phyloP scores from a whole-genome alignment of 2,329 filamentous ascomycete genomes.

The Tolypocladium tropicale region DNA sequence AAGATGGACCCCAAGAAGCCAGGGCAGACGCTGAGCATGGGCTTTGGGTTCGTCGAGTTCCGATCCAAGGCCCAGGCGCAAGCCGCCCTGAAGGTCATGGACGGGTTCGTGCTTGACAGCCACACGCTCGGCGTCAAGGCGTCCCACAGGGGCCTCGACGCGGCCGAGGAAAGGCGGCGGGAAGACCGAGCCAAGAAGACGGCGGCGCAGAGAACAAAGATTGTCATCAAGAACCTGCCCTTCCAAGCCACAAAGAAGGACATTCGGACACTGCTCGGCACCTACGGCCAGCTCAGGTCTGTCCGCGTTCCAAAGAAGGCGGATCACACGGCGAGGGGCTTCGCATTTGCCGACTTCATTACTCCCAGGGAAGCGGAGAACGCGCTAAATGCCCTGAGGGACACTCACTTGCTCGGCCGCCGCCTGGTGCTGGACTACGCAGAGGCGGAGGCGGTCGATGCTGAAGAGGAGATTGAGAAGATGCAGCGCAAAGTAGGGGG shows the following conservation, averaged over 20 bases:
- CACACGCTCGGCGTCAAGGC: slow-evolving; percentile 78
- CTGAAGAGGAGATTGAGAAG: slow-evolving; percentile 91
- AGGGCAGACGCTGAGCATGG: slow-evolving; percentile 86
- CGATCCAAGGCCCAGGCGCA: slow-evolving; percentile 65
- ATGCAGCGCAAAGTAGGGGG: slow-evolving; percentile 94
- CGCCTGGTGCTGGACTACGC: slow-evolving; percentile 88
- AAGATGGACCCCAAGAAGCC: slow-evolving; percentile 87
- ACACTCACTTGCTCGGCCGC: slow-evolving; percentile 87
- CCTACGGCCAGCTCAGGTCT: slow-evolving; percentile 85
- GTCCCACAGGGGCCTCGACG: slow-evolving; percentile 79
- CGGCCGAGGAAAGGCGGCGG: slow-evolving; percentile 73
- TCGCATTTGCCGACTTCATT: slow-evolving; percentile 94
- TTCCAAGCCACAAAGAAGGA: slow-evolving; percentile 95
- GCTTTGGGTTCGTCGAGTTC: slow-evolving; percentile 93
- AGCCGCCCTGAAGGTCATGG: slow-evolving; percentile 74
- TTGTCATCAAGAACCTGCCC: slow-evolving; percentile 95
- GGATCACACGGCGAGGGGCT: slow-evolving; percentile 78
- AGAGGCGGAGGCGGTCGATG: slow-evolving; percentile 76
- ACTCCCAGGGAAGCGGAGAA: slow-evolving; percentile 82
- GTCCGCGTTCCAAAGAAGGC: slow-evolving; percentile 95
- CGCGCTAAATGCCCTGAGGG: slow-evolving; percentile 80
- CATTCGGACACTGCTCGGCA: slow-evolving; percentile 71
- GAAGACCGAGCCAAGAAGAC: slow-evolving; percentile 77
- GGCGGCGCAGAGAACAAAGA: slow-evolving; percentile 71
- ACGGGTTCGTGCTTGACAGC: slow-evolving; percentile 76